Evolutionary conservation across 1,284 basidiomycete species (phyloP), one percentile per base, ranked within the genome.

Genomic region (Mycena citricolor): DNA sequence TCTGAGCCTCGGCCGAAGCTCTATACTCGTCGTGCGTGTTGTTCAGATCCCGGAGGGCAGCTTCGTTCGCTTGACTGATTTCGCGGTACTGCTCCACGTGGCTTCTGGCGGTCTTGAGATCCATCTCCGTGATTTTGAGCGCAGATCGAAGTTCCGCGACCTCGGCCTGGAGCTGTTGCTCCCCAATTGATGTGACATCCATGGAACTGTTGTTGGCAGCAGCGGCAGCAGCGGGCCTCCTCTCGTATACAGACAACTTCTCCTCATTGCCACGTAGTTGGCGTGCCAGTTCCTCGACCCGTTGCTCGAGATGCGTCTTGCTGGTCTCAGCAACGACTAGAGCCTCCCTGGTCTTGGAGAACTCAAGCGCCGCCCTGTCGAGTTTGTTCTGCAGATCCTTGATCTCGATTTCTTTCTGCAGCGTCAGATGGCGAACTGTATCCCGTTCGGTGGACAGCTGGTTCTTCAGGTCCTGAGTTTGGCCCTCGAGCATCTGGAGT

Each of bases 211-310:
- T n/a, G n/a, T n/a, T n/a, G n/a, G n/a, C n/a, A n/a, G n/a, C n/a
- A n/a, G n/a, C n/a, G n/a, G n/a, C n/a, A n/a, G n/a, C n/a, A n/a
- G n/a, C n/a, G 19, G 56, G 52, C 34, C 87, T 74, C 17, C 90
- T 79, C 61, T 94, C 91, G 56, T 92, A 94, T 2, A 94, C 86
- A 4, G 88, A 73, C 19, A 94, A 75, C 64, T 91, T 92, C 69
- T 92, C 89, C 42, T 83, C 77, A 47, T 83, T 83, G 26, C 87
- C 83, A 51, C 86, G 81, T 8, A 91, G 65, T 54, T 90, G 84
- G 34, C 77, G 76, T 5, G 71, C 68, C 13, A 94, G 68, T 29
- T 89, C 85, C 16, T 83, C 79, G 3, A 88, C 77, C 22, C 86
- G 84, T 49, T 85, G 79, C 60, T 91, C 83, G 10, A 91, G 75